phyloP scores from a whole-genome alignment of 495 filamentous ascomycete species.

The Tuber borchii region DNA sequence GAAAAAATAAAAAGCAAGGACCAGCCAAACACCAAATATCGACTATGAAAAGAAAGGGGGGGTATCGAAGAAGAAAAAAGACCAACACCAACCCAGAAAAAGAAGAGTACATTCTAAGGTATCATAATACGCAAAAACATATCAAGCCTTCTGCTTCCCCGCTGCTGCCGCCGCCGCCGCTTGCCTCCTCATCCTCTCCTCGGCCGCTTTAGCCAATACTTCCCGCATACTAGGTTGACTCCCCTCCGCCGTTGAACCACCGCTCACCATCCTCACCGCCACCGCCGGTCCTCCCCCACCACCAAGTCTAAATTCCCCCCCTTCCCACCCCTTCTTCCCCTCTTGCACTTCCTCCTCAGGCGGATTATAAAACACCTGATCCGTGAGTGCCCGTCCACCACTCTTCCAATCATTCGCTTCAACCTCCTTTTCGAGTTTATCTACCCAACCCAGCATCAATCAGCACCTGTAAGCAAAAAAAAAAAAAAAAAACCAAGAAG shows the following conservation, averaged over 20 bases:
- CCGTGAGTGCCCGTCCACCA: slow-evolving; percentile 59
- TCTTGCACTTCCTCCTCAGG: slow-evolving; percentile 50
- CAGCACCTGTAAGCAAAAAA: not conserved
- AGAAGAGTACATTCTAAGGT: slow-evolving; percentile 1
- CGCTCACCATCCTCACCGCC: slow-evolving; percentile 56
- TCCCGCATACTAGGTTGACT: slow-evolving; percentile 44
- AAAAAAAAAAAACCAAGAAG: not conserved
- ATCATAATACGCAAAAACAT: not conserved
- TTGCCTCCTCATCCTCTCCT: slow-evolving; percentile 38
- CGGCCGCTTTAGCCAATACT: slow-evolving; percentile 39
- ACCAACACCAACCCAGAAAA: not conserved
- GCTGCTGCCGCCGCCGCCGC: not conserved
- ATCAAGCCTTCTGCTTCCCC: not conserved
- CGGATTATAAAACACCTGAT: slow-evolving; percentile 65
- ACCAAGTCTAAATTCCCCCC: slow-evolving; percentile 80
- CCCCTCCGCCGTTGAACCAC: slow-evolving; percentile 62
- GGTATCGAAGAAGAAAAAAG: not conserved
- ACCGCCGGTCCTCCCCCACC: slow-evolving; percentile 45
- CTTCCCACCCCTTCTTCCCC: slow-evolving; percentile 80
- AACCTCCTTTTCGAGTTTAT: slow-evolving; percentile 79
- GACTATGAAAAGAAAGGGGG: not conserved
- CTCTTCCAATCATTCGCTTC: slow-evolving; percentile 66
- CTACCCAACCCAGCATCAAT: not conserved
- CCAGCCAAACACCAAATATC: not conserved
- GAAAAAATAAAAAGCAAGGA: not conserved